A percentile compares a stretch with the other conserved stretches of the same genome.
phyloP scores from a whole-genome alignment of 176 grass and related monocot genomes.

The Oryza australiensis region DNA sequence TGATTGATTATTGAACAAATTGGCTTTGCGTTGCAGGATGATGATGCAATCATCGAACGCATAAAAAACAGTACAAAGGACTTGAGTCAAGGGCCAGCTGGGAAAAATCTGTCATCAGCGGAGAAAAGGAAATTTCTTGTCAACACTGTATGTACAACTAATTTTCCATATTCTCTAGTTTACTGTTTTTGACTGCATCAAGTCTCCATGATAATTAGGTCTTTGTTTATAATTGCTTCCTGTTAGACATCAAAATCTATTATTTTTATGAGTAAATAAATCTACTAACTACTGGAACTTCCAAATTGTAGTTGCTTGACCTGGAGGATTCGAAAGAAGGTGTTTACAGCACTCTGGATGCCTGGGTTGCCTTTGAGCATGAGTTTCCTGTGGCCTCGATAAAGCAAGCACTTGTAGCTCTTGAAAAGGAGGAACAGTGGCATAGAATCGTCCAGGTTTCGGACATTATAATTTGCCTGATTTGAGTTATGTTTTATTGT shows the following conservation, averaged over 20 bases:
- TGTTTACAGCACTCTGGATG: conserved; percentile 88
- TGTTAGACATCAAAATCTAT: neutral
- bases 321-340: conserved; percentile 82
- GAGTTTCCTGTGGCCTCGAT: conserved; percentile 65
- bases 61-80: conserved; percentile 44
- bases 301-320: conserved; percentile 62
- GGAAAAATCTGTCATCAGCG: conserved; percentile 53
- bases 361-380: conserved; percentile 83
- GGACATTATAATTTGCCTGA: neutral
- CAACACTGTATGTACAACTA: conserved; percentile 50
- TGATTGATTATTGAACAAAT: neutral
- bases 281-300: conserved; percentile 1
- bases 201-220: neutral
- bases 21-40: conserved; percentile 25
- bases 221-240: neutral
- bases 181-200: neutral
- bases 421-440: conserved; percentile 92
- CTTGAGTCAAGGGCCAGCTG: conserved; percentile 40
- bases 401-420: conserved; percentile 67
- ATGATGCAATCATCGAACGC: conserved; percentile 27
- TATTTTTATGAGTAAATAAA: neutral
- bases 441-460: conserved; percentile 80
- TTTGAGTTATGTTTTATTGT: conserved; percentile 33
- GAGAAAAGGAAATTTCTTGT: conserved; percentile 86
- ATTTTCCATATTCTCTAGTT: neutral